These are phyloP conservation scores for Volvox carteri DNA, from an alignment of 163 green algal genomes.

Conservation along the genomic window DNA sequence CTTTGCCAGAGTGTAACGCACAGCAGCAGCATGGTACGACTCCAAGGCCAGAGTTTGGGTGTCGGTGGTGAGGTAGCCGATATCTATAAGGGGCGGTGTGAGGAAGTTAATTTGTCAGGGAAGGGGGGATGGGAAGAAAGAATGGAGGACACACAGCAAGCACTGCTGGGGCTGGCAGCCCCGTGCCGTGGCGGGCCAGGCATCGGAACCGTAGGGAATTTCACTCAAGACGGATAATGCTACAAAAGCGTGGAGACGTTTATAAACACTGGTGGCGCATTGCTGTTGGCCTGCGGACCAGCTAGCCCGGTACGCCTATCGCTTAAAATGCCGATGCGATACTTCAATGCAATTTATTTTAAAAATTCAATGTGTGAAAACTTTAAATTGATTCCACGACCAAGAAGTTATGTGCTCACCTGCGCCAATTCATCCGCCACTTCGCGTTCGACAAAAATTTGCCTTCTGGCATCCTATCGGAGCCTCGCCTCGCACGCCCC, in stretches of 20 bases:
- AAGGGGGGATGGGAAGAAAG: background rate
- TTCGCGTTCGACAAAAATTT: background rate
- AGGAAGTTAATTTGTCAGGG: background rate
- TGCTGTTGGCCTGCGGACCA: no score
- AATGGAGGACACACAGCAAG: background rate
- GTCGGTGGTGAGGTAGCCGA: conserved; percentile 14
- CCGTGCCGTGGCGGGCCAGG: no score
- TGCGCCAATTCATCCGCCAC: conserved; percentile 37
- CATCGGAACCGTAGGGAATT: no score
- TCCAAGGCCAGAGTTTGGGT: conserved; percentile 69
- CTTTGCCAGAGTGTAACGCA: conserved; percentile 66
- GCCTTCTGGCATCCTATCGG: conserved; percentile 57
- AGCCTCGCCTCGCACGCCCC: conserved; percentile 25
- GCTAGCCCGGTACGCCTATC: no score
- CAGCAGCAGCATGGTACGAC: conserved; percentile 73
- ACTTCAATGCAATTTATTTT: no score
- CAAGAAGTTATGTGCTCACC: background rate
- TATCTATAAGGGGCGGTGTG: background rate
- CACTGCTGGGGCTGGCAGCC: background rate
- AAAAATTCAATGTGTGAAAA: no score
- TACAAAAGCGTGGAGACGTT: no score
- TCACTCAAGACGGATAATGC: no score
- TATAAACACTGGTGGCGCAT: no score
- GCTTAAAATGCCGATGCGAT: no score
- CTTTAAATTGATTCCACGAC: no score